These are phyloP conservation scores for Trichosporon sp. DNA, from an alignment of 1,284 basidiomycete genomes.

Conservation along the genomic window DNA sequence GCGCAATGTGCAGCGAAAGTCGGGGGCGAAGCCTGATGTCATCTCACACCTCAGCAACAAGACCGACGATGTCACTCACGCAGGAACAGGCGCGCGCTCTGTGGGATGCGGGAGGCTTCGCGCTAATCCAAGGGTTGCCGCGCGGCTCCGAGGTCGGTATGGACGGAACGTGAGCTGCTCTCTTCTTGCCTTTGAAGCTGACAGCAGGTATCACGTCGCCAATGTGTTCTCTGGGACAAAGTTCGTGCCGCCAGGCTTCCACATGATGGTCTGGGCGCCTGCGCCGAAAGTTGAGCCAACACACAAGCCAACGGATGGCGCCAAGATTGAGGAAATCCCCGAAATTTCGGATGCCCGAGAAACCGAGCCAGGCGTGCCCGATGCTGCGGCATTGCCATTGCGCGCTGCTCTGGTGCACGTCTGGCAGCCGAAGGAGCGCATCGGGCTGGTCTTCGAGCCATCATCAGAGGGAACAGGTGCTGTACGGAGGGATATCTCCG, in stretches of 20 bases:
- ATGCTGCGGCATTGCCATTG: slow-evolving; percentile 24
- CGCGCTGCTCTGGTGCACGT: slow-evolving; percentile 28
- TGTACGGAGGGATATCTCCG: slow-evolving; percentile 22
- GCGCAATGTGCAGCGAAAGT: neutral
- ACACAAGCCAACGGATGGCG: neutral
- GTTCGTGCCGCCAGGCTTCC: slow-evolving; percentile 46
- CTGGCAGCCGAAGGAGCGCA: slow-evolving; percentile 26
- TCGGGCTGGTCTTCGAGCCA: slow-evolving; percentile 30
- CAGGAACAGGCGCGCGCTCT: slow-evolving; percentile 40
- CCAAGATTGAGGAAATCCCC: neutral
- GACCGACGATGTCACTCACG: slow-evolving; percentile 20
- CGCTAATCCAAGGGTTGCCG: slow-evolving; percentile 39
- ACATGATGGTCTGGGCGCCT: slow-evolving; percentile 38
- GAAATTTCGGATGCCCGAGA: neutral
- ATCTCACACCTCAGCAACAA: neutral
- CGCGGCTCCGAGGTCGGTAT: slow-evolving; percentile 42
- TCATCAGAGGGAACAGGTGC: neutral
- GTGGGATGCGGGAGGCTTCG: slow-evolving; percentile 46
- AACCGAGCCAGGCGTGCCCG: neutral
- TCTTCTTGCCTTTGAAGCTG: neutral
- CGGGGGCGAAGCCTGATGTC: neutral
- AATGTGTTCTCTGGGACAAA: slow-evolving; percentile 42
- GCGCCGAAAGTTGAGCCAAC: slow-evolving; percentile 3
- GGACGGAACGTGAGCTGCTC: slow-evolving; percentile 40
- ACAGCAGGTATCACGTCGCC: slow-evolving; percentile 31